Conservation (phyloP, 805 yeast species). For the Hanseniaspora pseudoguilliermondii region DNA sequence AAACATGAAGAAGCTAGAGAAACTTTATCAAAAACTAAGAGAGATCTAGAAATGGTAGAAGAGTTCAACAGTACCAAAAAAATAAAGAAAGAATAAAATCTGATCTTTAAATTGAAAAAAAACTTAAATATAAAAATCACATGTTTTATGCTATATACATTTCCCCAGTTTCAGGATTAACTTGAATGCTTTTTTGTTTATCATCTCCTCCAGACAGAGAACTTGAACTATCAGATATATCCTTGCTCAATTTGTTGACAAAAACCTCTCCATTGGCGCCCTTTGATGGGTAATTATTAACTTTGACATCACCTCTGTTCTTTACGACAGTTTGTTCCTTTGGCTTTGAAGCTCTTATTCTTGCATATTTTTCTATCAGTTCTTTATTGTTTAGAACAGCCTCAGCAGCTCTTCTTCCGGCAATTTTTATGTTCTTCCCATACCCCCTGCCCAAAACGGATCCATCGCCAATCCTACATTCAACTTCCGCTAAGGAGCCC, state of each 20-base stretch:
- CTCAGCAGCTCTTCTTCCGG: conserved; percentile 80
- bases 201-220: neutral
- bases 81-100: neutral
- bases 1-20: conserved; percentile 57
- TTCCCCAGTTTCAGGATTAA: conserved; percentile 9
- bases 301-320: conserved; percentile 8
- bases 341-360: conserved; percentile 42
- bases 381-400: conserved; percentile 49
- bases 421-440: conserved; percentile 59
- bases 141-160: conserved; percentile 3
- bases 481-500: conserved; percentile 41
- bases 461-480: conserved; percentile 53
- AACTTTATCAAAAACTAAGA: conserved; percentile 34
- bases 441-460: conserved; percentile 55
- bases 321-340: conserved; percentile 27
- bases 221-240: neutral
- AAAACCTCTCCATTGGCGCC: neutral
- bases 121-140: neutral
- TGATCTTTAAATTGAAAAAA: no score
- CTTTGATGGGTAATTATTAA: neutral
- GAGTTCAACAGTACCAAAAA: conserved; percentile 11
- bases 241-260: neutral
- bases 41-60: conserved; percentile 24
- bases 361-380: conserved; percentile 51
- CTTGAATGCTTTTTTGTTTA: neutral